These are phyloP conservation scores for Colletotrichum caudatum DNA, from an alignment of 2,329 filamentous ascomycete genomes.

Conservation along the genomic window DNA sequence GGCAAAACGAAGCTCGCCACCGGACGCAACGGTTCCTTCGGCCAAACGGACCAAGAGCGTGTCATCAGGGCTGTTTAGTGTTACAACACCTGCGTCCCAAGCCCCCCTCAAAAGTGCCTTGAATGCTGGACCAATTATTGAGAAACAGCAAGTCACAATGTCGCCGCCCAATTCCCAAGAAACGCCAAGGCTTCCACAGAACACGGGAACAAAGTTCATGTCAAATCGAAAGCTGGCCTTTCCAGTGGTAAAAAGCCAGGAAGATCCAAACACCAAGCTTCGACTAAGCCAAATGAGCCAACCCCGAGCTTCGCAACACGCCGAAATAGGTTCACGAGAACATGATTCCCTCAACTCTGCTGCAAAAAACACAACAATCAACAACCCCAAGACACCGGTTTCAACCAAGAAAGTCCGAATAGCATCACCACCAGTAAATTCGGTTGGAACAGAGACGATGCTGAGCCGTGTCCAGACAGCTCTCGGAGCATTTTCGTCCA, in stretches of 20 bases:
- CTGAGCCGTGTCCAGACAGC: conserved; percentile 17
- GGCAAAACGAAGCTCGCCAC: conserved; percentile 24
- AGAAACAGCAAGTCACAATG: conserved; percentile 18
- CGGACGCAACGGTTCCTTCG: conserved; percentile 1
- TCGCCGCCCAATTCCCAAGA: conserved; percentile 19
- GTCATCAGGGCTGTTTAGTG: background rate
- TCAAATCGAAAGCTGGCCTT: conserved; percentile 68
- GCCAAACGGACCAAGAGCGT: conserved; percentile 22
- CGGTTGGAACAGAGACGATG: conserved; percentile 25
- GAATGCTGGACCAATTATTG: background rate
- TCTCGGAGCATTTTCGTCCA: conserved; percentile 33
- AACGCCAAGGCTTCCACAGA: conserved; percentile 27
- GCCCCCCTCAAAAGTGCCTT: background rate
- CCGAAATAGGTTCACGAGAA: conserved; percentile 46
- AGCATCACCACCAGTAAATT: conserved; percentile 37
- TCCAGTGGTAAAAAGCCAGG: conserved; percentile 81
- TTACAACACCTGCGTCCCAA: background rate
- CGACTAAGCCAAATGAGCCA: conserved; percentile 71
- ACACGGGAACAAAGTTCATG: conserved; percentile 16
- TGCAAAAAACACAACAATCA: conserved; percentile 27
- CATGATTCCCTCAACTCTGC: conserved; percentile 51
- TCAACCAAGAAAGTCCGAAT: conserved; percentile 23
- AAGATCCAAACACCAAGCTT: conserved; percentile 71
- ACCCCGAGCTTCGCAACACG: conserved; percentile 19
- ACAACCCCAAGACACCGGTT: conserved; percentile 30